Base-by-base conservation (phyloP, 768 basidiomycete species). In the Mycena sanguinolenta region DNA sequence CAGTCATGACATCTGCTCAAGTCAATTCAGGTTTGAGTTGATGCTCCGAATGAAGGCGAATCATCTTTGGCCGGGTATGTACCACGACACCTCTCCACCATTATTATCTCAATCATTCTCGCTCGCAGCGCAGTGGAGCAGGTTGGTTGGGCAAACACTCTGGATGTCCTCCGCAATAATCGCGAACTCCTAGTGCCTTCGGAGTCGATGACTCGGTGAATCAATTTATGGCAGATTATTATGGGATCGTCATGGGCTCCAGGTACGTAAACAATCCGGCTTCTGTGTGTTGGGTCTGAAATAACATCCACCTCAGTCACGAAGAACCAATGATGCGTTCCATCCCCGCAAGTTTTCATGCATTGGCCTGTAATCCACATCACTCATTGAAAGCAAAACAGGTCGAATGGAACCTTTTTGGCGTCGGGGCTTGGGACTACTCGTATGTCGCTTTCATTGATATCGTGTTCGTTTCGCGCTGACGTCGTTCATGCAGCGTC, bases 261-360 rank as follows among this genome's bases (percentile, higher is more conserved):
- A 90, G 87, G 87, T 84, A 39, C 21, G 77, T 64, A 46, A n/a
- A 5, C 8, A n/a, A n/a, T n/a, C n/a, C 19, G 1, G n/a, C 7
- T 7, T n/a, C 25, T 10, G 19, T n/a, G 50, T n/a, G 23, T 44
- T 63, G 32, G 60, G 13, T 8, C 17, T 23, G 49, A 25, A 53
- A 38, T 63, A 49, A 44, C 59, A 14, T 27, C 52, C 54, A 27
- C 10, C 38, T 17, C 39, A 88, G 88, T 78, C 90, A 92, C 75
- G 88, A 93, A 77, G 92, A 93, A 74, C 92, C 92, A 12, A 92
- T 92, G 89, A 88, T 89, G 84, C 87, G 91, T 25, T 90, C 90
- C 38, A 89, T 88, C 2, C 91, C 92, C 5, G 84, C 19, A 4
- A 2, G 30, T 55, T 17, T 54, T 54, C 12, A 34, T 17, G 10